A percentile compares a stretch with the other conserved stretches of the same genome.
Conservation (phyloP, 2,329 filamentous ascomycete species). For the Hypoxylon rubiginosum region DNA sequence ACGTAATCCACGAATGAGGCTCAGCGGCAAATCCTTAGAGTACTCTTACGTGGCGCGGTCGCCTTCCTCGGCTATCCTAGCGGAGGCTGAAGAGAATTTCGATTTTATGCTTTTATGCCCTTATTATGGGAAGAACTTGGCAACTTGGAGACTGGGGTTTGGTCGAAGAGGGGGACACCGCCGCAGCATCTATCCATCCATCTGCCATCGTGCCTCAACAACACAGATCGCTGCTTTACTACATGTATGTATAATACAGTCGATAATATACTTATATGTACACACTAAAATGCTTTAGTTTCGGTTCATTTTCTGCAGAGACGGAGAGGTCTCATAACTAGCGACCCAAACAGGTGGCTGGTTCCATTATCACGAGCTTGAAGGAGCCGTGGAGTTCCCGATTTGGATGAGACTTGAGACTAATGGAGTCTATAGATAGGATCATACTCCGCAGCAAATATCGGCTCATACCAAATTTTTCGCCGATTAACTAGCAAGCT, state of each 20-base stretch:
- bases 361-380: conserved; percentile 37
- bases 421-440: too few species aligned
- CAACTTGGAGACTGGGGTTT: too few species aligned
- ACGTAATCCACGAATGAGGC: conserved; percentile 27
- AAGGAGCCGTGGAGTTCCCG: conserved; percentile 34
- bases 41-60: conserved; percentile 19
- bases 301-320: conserved; percentile 12
- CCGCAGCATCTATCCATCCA: conserved; percentile 8
- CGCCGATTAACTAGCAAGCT: too few species aligned
- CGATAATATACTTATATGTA: too few species aligned
- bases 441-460: too few species aligned
- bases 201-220: neutral
- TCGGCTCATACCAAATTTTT: too few species aligned
- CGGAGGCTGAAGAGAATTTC: conserved; percentile 20
- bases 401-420: conserved; percentile 37
- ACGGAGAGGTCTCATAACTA: neutral
- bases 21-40: conserved; percentile 25
- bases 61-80: conserved; percentile 8
- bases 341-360: conserved; percentile 30
- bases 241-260: too few species aligned
- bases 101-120: conserved; percentile 9
- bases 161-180: conserved; percentile 2
- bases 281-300: neutral
- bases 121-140: too few species aligned
- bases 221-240: conserved; percentile 6